Evolutionary conservation across 2,329 filamentous ascomycete species (phyloP).

Genomic region (Verruconis gallopava): DNA sequence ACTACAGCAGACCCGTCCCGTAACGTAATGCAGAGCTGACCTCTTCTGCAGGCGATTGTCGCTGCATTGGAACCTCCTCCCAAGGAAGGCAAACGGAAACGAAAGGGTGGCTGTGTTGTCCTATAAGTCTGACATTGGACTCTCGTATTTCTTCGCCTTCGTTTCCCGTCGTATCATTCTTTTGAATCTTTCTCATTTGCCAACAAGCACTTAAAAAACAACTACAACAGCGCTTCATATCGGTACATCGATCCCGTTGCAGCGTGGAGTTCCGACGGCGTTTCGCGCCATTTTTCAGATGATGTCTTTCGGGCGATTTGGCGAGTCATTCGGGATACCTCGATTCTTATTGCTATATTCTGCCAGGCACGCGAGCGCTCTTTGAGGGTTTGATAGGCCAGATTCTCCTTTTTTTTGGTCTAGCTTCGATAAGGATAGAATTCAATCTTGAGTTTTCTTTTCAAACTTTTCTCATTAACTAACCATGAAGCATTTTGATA

Average conservation of each 20-base stretch:
- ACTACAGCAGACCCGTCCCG: background rate
- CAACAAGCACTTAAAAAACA: too few relatives aligned
- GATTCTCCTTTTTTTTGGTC: constrained; percentile 99
- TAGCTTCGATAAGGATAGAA: background rate
- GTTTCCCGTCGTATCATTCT: too few relatives aligned
- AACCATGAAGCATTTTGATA: too few relatives aligned
- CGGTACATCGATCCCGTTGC: too few relatives aligned
- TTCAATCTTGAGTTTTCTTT: background rate
- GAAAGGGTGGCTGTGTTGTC: constrained; percentile 7
- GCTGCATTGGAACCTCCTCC: constrained; percentile 79
- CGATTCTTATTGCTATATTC: background rate
- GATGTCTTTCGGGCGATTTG: background rate
- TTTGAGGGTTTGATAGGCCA: constrained; percentile 69
- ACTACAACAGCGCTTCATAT: too few relatives aligned
- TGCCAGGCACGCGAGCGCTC: background rate
- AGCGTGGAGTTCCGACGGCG: background rate
- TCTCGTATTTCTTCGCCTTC: background rate
- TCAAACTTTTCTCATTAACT: too few relatives aligned
- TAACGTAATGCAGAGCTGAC: constrained; percentile 11
- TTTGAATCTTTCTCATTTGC: too few relatives aligned
- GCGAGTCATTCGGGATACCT: background rate
- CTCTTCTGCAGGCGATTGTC: constrained; percentile 63
- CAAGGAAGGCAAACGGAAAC: constrained; percentile 19
- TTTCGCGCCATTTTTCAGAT: background rate
- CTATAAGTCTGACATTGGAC: constrained; percentile 7